Evolutionary conservation across 495 filamentous ascomycete species (phyloP), one percentile per base, ranked within the genome.

Genomic region (Hyaloscypha finlandica): DNA sequence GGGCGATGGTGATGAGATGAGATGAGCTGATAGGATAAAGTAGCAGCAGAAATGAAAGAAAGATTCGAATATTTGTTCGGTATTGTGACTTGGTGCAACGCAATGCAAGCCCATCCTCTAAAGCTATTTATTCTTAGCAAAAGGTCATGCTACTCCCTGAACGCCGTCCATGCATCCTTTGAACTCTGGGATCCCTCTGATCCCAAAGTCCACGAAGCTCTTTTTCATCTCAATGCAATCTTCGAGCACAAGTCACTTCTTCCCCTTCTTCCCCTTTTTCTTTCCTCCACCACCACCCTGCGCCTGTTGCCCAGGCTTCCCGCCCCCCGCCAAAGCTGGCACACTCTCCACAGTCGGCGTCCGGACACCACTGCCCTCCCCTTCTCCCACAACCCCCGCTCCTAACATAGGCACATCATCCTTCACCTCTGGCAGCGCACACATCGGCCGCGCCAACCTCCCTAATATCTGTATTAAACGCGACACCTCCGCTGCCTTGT

Each of bases 401-500:
- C 74, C 76, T 67, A 76, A 78, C 54, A 67, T 80, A 81, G 78
- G 77, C 16, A 67, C 68, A 64, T 65, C 78, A 59, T 74, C 77
- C 68, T 59, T 73, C 63, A 74, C 71, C 53, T 75, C 78, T 45
- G 79, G 81, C 74, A 92, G 73, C 51, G 81, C 87, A 12, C 85
- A 86, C 81, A 93, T 91, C 66, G 83, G 77, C 64, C 81, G 78
- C 8, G 87, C 89, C 73, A 94, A 74, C 64, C 84, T 81, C 2
- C 91, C 91, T 68, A 98, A 73, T 51, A 86, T 86, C 39, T 87
- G 86, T 52, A 98, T 84, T 75, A 98, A 76, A 39, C 95, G 80
- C 3, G 88, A 86, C 4, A 99, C 94, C 76, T 97, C 94, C 20
- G 92, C 91, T n/a, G 88, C 89, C 73, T 96, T 96, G 76, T 90